Evolutionary conservation across 805 yeast species (phyloP).

Genomic region (Candida sithepensis): DNA sequence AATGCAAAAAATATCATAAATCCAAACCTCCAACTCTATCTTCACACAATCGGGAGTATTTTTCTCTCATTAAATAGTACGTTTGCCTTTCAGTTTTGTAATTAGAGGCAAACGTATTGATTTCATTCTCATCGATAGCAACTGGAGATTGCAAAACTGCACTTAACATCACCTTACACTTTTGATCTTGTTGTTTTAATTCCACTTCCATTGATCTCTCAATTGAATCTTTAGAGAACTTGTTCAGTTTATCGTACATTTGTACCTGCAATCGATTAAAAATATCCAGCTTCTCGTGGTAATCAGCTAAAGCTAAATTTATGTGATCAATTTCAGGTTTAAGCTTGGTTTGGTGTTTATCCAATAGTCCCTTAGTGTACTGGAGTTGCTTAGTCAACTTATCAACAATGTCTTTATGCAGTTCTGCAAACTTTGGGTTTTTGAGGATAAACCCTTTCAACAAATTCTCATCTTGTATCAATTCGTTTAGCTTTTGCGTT

Average conservation of each 20-base stretch:
- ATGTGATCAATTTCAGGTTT: constrained; percentile 17
- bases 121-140: constrained; percentile 27
- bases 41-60: constrained; percentile 44
- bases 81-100: constrained; percentile 39
- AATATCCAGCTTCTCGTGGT: constrained; percentile 16
- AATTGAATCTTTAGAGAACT: constrained; percentile 33
- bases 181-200: constrained; percentile 25
- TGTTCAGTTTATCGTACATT: constrained; percentile 28
- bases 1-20: constrained; percentile 1
- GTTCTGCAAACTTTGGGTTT: constrained; percentile 9
- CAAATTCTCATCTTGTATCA: constrained; percentile 14
- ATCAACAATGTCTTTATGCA: constrained; percentile 20
- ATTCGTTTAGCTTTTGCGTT: constrained; percentile 18
- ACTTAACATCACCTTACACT: constrained; percentile 11
- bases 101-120: constrained; percentile 35
- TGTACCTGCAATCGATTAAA: constrained; percentile 24
- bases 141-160: constrained; percentile 14
- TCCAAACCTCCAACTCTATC: constrained; percentile 36
- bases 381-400: constrained; percentile 37
- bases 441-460: constrained; percentile 18
- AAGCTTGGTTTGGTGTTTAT: constrained; percentile 22
- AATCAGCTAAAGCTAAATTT: constrained; percentile 21
- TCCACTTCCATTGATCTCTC: constrained; percentile 33
- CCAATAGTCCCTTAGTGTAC: constrained; percentile 31
- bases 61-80: constrained; percentile 44